Evolutionary conservation across 1,284 basidiomycete genomes (phyloP).

Genomic region (Cutaneotrichosporon dermatis): DNA sequence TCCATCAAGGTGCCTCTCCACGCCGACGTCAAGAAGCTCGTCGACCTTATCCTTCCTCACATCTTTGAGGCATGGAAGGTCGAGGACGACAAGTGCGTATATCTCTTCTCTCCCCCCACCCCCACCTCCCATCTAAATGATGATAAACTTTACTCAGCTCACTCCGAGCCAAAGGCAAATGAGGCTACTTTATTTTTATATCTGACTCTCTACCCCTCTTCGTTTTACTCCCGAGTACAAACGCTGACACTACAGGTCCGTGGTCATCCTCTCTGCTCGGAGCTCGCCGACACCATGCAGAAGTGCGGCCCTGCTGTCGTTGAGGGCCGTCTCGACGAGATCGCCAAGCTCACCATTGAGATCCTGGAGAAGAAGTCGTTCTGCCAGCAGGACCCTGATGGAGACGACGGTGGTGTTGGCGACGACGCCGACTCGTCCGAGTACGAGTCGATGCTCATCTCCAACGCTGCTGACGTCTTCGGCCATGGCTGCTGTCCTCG

Average conservation of each 20-base stretch:
- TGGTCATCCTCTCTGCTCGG: slow-evolving; percentile 80
- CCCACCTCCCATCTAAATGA: slow-evolving; percentile 45
- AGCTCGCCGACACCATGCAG: slow-evolving; percentile 83
- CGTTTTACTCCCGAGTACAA: not conserved
- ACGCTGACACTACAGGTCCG: slow-evolving; percentile 60
- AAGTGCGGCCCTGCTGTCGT: slow-evolving; percentile 83
- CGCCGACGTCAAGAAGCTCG: slow-evolving; percentile 73
- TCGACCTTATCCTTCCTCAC: slow-evolving; percentile 67
- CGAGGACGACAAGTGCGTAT: slow-evolving; percentile 94
- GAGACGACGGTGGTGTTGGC: slow-evolving; percentile 80
- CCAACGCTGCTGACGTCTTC: slow-evolving; percentile 90
- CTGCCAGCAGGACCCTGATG: slow-evolving; percentile 95
- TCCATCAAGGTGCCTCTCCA: slow-evolving; percentile 60
- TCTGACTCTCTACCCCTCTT: slow-evolving; percentile 31
- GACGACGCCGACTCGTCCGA: slow-evolving; percentile 68
- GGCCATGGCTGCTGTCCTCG: slow-evolving; percentile 84
- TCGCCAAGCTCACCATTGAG: slow-evolving; percentile 73
- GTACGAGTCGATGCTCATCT: slow-evolving; percentile 93
- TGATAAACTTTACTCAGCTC: slow-evolving; percentile 77
- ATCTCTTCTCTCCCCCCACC: slow-evolving; percentile 5
- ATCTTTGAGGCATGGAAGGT: slow-evolving; percentile 86
- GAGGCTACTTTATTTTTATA: slow-evolving; percentile 54
- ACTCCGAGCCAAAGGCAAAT: slow-evolving; percentile 67
- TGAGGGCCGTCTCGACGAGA: slow-evolving; percentile 64
- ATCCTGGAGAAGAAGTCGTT: slow-evolving; percentile 88